These are phyloP conservation scores for Mucor piriformis DNA, from an alignment of 371 early-diverging fungal species.

Conservation along the genomic window DNA sequence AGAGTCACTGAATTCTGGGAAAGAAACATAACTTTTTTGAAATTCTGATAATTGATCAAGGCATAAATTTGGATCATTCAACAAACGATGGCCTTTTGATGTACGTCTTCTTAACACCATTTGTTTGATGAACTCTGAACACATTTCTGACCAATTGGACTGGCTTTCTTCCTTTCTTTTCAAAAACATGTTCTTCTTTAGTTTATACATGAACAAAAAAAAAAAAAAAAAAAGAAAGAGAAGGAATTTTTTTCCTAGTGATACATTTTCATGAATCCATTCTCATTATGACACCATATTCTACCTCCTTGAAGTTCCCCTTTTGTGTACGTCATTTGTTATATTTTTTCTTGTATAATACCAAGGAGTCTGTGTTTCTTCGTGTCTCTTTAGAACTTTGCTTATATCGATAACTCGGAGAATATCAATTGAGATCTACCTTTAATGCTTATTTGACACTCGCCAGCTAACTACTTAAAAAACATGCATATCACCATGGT, in stretches of 20 bases:
- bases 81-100: not conserved
- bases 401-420: no score
- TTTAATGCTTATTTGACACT: no score
- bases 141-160: slow-evolving; percentile 21
- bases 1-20: slow-evolving; percentile 29
- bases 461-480: no score
- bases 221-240: not conserved
- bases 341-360: not conserved
- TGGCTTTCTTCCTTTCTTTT: not conserved
- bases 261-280: not conserved
- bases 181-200: not conserved
- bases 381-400: not conserved
- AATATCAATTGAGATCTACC: no score
- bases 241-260: not conserved
- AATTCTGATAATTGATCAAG: slow-evolving; percentile 27
- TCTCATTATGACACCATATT: not conserved
- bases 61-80: slow-evolving; percentile 10
- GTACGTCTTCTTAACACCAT: slow-evolving; percentile 6
- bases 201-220: not conserved
- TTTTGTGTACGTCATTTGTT: not conserved
- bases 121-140: slow-evolving; percentile 16
- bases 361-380: not conserved
- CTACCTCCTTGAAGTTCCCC: not conserved
- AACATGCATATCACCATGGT: no score
- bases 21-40: slow-evolving; percentile 30